Evolutionary conservation across 305 asterid species (phyloP), one percentile per base, ranked within the genome.

Genomic region (Fraxinus xanthoxyloides): DNA sequence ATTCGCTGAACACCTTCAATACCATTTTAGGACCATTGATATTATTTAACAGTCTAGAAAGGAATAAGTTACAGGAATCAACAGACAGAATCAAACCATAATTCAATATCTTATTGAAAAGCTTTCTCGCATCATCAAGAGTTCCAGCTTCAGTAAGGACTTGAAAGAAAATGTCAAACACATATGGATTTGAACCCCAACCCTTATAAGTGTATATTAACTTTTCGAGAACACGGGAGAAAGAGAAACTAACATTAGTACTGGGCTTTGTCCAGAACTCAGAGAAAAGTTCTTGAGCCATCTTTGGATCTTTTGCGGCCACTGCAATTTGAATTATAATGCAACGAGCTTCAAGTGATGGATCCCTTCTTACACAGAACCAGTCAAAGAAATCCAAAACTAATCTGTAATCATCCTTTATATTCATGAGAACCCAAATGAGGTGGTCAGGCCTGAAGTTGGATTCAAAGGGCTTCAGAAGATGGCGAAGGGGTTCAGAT

Each of bases 301-400:
- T 81, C 79, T 78, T 80, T 65, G 85, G 79, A 87, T 95, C 94
- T 17, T 88, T 86, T 54, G 94, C 90, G 76, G 95, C 91, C 77
- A 83, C 87, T 19, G 98, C 89, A 84, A 93, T 90, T n/a, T 95
- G 99, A 83, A 93, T 85, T 31, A 93, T 38, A 80, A 95, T 86
- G 90, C 99, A 95, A 82, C 93, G 85, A 63, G 92, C 97, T 85
- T 95, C 99, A 78, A 95, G 85, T 8, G 98, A 93, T 15, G 97
- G 98, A 65, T 86, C 85, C 83, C 94, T 90, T 81, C 91, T 89
- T 79, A 89, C 79, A 83, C 93, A 91, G 19, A 87, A 95, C 98
- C 99, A 95, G 63, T 93, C 91, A 85, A 86, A 92, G 82, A 94
- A 89, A 82, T 86, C 87, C 77, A 92, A 79, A 65, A 89, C 98